Conservation (phyloP, 2,329 filamentous ascomycete genomes). For the Trichoderma polysporum region DNA sequence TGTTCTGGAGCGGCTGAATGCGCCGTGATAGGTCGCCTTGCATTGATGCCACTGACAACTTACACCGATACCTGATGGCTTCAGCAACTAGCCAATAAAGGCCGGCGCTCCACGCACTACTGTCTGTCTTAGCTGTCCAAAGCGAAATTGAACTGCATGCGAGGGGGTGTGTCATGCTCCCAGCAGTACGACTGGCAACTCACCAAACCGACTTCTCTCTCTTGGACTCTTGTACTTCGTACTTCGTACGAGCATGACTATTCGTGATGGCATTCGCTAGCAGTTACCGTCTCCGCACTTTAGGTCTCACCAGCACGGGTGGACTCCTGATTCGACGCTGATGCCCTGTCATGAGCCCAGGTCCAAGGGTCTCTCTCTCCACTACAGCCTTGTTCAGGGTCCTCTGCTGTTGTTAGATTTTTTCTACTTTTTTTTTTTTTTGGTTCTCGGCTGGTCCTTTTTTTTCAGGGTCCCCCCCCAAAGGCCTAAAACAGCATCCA, state of each 20-base stretch:
- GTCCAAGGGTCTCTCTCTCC: neutral
- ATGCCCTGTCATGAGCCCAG: constrained; percentile 14
- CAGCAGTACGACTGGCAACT: no score
- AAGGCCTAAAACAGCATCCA: neutral
- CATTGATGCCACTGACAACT: neutral
- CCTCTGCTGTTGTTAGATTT: neutral
- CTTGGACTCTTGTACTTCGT: no score
- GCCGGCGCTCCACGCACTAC: neutral
- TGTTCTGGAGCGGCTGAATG: neutral
- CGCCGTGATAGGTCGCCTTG: neutral
- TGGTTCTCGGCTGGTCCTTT: neutral
- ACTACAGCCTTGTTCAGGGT: constrained; percentile 14
- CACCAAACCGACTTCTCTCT: no score
- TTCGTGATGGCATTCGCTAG: neutral
- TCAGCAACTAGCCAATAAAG: neutral
- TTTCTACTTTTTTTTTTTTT: neutral
- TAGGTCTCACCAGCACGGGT: constrained; percentile 3
- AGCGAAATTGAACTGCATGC: neutral
- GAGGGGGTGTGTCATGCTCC: neutral
- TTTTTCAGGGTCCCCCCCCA: constrained; percentile 4
- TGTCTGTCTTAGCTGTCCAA: neutral
- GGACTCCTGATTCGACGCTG: constrained; percentile 8
- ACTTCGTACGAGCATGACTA: neutral
- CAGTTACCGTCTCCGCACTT: neutral
- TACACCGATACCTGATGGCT: constrained; percentile 1